phyloP scores from a whole-genome alignment of 1,139 yeast species.

The Zygotorulaspora mrakii region DNA sequence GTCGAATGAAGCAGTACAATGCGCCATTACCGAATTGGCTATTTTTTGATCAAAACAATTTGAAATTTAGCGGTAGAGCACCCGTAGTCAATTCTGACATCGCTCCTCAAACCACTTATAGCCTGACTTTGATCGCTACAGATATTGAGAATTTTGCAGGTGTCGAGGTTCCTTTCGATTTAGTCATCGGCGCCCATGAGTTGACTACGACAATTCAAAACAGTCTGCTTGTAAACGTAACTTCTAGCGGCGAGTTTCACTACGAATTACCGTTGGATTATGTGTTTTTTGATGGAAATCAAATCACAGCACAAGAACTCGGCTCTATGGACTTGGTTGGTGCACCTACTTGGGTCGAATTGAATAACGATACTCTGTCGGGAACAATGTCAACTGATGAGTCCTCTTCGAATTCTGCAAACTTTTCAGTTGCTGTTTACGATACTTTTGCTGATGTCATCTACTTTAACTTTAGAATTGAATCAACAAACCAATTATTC shows the following conservation, averaged over 20 bases:
- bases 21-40: slow-evolving; percentile 93
- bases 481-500: slow-evolving; percentile 43
- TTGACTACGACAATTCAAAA: slow-evolving; percentile 54
- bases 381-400: slow-evolving; percentile 57
- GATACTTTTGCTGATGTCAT: slow-evolving; percentile 67
- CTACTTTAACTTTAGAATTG: slow-evolving; percentile 50
- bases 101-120: slow-evolving; percentile 79
- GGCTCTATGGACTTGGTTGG: slow-evolving; percentile 47
- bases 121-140: slow-evolving; percentile 73
- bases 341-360: slow-evolving; percentile 59
- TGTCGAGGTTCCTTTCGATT: slow-evolving; percentile 61
- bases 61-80: slow-evolving; percentile 82
- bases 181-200: slow-evolving; percentile 84
- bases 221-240: slow-evolving; percentile 59
- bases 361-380: slow-evolving; percentile 45
- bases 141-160: slow-evolving; percentile 77
- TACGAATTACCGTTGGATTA: slow-evolving; percentile 57
- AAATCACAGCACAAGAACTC: slow-evolving; percentile 50
- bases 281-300: slow-evolving; percentile 56
- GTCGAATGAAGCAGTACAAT: slow-evolving; percentile 66
- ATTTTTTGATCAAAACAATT: slow-evolving; percentile 53
- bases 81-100: slow-evolving; percentile 79
- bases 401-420: slow-evolving; percentile 37
- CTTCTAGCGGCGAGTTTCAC: slow-evolving; percentile 52
- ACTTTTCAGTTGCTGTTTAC: slow-evolving; percentile 53